A percentile compares a stretch with the other conserved stretches of the same genome.
Evolutionary conservation across 495 filamentous ascomycete species (phyloP).

Genomic region (Gamarada debralockiae): DNA sequence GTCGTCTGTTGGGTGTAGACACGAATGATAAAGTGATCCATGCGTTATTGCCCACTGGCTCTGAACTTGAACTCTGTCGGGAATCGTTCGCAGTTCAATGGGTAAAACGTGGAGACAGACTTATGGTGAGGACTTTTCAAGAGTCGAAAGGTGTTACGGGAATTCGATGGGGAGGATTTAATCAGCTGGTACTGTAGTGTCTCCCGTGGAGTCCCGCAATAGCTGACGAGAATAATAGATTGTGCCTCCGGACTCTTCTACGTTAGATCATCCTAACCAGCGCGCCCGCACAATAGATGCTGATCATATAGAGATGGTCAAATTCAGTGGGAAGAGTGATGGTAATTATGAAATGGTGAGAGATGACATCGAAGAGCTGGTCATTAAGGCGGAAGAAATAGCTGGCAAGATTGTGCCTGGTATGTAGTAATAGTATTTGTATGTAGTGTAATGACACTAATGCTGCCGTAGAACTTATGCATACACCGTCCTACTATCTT

Average conservation of each 20-base stretch:
- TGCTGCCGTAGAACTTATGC: too few species aligned
- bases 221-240: slow-evolving; percentile 6
- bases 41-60: background rate
- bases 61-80: slow-evolving; percentile 28
- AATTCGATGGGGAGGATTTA: slow-evolving; percentile 9
- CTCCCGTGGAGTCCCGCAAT: slow-evolving; percentile 7
- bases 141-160: slow-evolving; percentile 1
- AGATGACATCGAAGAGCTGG: slow-evolving; percentile 3
- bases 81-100: slow-evolving; percentile 27
- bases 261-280: slow-evolving; percentile 7
- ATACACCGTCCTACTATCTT: slow-evolving; percentile 5
- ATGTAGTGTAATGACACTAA: too few species aligned
- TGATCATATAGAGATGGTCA: slow-evolving; percentile 7
- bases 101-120: slow-evolving; percentile 2
- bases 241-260: slow-evolving; percentile 7
- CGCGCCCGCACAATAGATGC: slow-evolving; percentile 4
- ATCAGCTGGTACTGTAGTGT: slow-evolving; percentile 6
- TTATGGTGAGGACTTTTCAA: slow-evolving; percentile 19
- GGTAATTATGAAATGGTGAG: slow-evolving; percentile 3
- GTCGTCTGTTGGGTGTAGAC: background rate
- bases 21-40: slow-evolving; percentile 23
- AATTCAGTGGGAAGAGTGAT: slow-evolving; percentile 7
- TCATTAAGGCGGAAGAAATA: background rate
- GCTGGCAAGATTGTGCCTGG: background rate
- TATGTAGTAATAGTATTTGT: slow-evolving; percentile 5